Percentiles rank a stretch among this genome's conserved stretches.
Evolutionary conservation across 495 filamentous ascomycete genomes (phyloP).

Genomic region (Cenococcum geophilum): DNA sequence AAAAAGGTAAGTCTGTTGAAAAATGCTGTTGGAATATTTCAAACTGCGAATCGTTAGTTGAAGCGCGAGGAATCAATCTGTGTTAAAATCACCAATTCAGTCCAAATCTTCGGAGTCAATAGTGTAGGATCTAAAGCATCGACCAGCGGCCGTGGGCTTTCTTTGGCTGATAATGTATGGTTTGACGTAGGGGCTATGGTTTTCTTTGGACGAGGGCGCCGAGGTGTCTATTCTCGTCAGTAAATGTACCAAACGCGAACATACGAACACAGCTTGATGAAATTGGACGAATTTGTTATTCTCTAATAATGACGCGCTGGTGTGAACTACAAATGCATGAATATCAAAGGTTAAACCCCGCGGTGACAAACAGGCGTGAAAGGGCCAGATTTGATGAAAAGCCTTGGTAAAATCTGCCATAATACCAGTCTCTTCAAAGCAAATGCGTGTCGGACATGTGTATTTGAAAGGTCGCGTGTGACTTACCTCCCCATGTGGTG

Average conservation of each 20-base stretch:
- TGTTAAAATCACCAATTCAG: conserved; percentile 36
- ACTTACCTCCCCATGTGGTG: conserved; percentile 40
- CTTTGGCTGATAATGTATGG: conserved; percentile 1
- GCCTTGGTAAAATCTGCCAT: not conserved
- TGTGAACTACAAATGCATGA: not conserved
- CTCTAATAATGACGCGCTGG: not conserved
- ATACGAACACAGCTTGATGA: not conserved
- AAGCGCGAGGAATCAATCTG: not conserved
- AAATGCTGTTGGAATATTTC: conserved; percentile 80
- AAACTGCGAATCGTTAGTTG: conserved; percentile 45
- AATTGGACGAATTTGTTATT: too few species aligned
- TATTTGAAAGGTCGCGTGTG: not conserved
- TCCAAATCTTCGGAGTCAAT: conserved; percentile 47
- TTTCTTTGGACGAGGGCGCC: conserved; percentile 14
- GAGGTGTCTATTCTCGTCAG: conserved; percentile 11
- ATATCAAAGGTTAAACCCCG: not conserved
- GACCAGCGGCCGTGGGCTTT: conserved; percentile 18
- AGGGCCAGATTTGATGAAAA: not conserved
- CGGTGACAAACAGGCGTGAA: not conserved
- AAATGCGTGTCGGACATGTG: not conserved
- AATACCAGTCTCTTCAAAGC: not conserved
- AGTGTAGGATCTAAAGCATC: conserved; percentile 32
- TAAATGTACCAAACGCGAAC: not conserved
- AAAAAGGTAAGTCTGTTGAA: conserved; percentile 73
- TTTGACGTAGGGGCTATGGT: conserved; percentile 2